A percentile compares a stretch with the other conserved stretches of the same genome.
phyloP scores from a whole-genome alignment of 2,329 filamentous ascomycete genomes.

The Septoria linicola region DNA sequence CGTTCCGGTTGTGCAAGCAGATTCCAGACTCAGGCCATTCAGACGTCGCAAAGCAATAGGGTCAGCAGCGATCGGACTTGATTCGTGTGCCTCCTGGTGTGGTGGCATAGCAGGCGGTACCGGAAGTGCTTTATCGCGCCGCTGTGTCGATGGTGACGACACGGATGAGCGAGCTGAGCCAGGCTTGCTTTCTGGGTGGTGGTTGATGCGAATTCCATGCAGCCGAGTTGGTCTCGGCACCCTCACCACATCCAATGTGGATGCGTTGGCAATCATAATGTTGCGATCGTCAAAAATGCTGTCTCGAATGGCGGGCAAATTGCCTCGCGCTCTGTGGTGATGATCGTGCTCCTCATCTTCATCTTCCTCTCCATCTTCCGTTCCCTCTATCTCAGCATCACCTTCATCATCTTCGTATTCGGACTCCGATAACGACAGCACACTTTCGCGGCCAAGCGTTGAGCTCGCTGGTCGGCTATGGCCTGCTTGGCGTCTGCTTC shows the following conservation, averaged over 20 bases:
- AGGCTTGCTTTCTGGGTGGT: conserved; percentile 12
- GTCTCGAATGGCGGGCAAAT: conserved; percentile 25
- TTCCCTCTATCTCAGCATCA: conserved; percentile 6
- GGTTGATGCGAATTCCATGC: conserved; percentile 5
- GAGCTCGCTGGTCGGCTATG: conserved; percentile 11
- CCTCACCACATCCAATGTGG: conserved; percentile 22
- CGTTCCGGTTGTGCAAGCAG: conserved; percentile 8
- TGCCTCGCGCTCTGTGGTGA: not conserved
- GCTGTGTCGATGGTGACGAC: conserved; percentile 13
- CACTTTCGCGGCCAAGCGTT: conserved; percentile 17
- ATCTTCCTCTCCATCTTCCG: not conserved
- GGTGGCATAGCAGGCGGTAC: not conserved
- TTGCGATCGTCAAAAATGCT: conserved; percentile 26
- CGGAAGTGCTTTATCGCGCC: conserved; percentile 6
- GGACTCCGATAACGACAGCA: conserved; percentile 22
- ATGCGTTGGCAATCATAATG: conserved; percentile 23
- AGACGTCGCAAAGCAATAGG: conserved; percentile 19
- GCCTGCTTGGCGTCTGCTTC: not conserved
- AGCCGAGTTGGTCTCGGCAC: conserved; percentile 19
- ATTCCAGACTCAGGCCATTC: conserved; percentile 21
- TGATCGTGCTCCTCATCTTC: conserved; percentile 5
- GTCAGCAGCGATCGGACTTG: conserved; percentile 6
- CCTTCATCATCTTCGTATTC: conserved; percentile 22
- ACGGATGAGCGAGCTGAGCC: conserved; percentile 15
- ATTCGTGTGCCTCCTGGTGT: conserved; percentile 1